A percentile compares a stretch with the other conserved stretches of the same genome.
These are phyloP conservation scores for Psilocybe mexicana DNA, from an alignment of 1,284 basidiomycete species.

Conservation along the genomic window DNA sequence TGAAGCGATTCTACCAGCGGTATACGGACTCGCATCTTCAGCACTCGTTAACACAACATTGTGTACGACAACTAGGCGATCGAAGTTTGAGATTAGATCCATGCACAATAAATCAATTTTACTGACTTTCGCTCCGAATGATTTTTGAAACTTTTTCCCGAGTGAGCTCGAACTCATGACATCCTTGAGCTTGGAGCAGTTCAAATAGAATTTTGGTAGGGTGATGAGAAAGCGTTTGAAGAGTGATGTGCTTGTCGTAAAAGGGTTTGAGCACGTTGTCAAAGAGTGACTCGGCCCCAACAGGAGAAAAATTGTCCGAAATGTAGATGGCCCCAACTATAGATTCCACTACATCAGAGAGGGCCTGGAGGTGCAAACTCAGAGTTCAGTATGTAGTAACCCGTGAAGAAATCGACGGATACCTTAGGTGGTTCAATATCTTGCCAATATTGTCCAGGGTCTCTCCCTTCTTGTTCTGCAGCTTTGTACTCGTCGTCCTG, in stretches of 20 bases:
- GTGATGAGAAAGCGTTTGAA: slow-evolving; percentile 70
- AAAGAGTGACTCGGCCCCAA: slow-evolving; percentile 64
- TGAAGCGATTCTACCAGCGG: slow-evolving; percentile 61
- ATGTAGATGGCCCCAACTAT: slow-evolving; percentile 74
- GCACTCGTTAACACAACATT: slow-evolving; percentile 61
- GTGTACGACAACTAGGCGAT: slow-evolving; percentile 60
- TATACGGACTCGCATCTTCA: slow-evolving; percentile 45
- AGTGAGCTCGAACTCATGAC: slow-evolving; percentile 58
- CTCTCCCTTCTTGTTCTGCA: slow-evolving; percentile 47
- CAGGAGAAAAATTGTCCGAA: slow-evolving; percentile 65
- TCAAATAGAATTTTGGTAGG: slow-evolving; percentile 75
- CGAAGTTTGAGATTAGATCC: slow-evolving; percentile 15
- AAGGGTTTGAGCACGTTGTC: slow-evolving; percentile 69
- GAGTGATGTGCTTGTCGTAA: slow-evolving; percentile 68
- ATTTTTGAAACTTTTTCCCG: slow-evolving; percentile 43
- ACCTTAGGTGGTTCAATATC: slow-evolving; percentile 78
- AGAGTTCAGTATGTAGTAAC: background rate
- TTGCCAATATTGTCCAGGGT: slow-evolving; percentile 73
- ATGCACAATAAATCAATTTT: background rate
- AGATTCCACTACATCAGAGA: slow-evolving; percentile 79
- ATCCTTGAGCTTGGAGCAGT: slow-evolving; percentile 65
- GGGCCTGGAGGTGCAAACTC: slow-evolving; percentile 42
- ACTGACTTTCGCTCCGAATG: slow-evolving; percentile 51
- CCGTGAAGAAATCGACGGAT: slow-evolving; percentile 7
- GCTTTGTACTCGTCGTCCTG: slow-evolving; percentile 49